Conservation (phyloP, 495 filamentous ascomycete species). For the Amniculicola lignicola region DNA sequence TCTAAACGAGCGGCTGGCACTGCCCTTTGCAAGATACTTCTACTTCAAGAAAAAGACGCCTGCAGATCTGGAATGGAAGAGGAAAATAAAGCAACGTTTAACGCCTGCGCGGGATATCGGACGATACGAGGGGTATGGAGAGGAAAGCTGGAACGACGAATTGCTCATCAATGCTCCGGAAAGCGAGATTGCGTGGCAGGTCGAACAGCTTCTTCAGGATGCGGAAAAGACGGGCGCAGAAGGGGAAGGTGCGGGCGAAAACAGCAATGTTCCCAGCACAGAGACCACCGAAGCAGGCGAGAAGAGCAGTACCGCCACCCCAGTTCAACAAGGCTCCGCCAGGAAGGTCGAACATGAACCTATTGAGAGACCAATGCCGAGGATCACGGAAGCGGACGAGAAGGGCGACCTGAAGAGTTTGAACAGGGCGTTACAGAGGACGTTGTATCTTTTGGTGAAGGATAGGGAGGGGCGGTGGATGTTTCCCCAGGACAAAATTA, state of each 20-base stretch:
- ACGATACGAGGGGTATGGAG: constrained; percentile 75
- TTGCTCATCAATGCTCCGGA: constrained; percentile 67
- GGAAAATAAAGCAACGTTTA: constrained; percentile 71
- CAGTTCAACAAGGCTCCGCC: not conserved
- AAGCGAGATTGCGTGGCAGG: constrained; percentile 56
- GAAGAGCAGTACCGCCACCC: constrained; percentile 31
- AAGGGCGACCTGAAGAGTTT: constrained; percentile 70
- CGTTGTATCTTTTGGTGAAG: constrained; percentile 82
- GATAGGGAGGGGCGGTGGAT: constrained; percentile 67
- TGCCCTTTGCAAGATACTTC: constrained; percentile 88
- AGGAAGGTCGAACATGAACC: constrained; percentile 54
- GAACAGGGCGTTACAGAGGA: constrained; percentile 70
- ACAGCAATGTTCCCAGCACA: constrained; percentile 42
- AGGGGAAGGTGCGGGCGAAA: constrained; percentile 40
- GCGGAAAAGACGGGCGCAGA: constrained; percentile 58
- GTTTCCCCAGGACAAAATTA: constrained; percentile 68
- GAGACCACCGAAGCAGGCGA: constrained; percentile 57
- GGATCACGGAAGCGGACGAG: constrained; percentile 77
- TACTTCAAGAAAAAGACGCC: constrained; percentile 94
- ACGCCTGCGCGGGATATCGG: constrained; percentile 81
- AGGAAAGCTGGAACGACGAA: constrained; percentile 89
- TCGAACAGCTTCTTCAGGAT: constrained; percentile 69
- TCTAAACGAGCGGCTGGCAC: constrained; percentile 84
- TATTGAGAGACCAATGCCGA: constrained; percentile 66
- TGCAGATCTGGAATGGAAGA: constrained; percentile 82